These are phyloP conservation scores for Chionographis japonica DNA, from an alignment of 106 monocot genomes.

Conservation along the genomic window DNA sequence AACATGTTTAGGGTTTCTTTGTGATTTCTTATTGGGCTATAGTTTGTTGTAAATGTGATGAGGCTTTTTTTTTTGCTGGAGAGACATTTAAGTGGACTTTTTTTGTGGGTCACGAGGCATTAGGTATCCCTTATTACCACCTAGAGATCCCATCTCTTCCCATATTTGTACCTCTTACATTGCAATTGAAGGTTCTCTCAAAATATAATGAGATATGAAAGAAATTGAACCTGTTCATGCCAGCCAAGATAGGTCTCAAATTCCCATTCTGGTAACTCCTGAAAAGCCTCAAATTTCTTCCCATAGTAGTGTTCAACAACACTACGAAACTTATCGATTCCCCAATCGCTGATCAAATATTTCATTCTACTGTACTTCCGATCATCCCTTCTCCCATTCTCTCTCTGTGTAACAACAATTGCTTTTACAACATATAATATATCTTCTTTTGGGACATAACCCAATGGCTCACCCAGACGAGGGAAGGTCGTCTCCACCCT, in stretches of 20 bases:
- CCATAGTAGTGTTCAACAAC: conserved; percentile 89
- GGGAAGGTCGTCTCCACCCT: conserved; percentile 80
- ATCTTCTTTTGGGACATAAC: conserved; percentile 96
- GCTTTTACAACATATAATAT: conserved; percentile 94
- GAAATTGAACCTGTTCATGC: conserved; percentile 75
- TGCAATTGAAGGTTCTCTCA: too few relatives aligned
- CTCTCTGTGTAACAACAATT: conserved; percentile 92
- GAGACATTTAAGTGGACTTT: too few relatives aligned
- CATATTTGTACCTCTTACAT: too few relatives aligned
- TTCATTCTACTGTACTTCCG: conserved; percentile 91
- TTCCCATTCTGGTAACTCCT: conserved; percentile 81
- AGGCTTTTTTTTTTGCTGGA: too few relatives aligned
- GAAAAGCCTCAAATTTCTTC: conserved; percentile 80
- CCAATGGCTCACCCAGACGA: conserved; percentile 76
- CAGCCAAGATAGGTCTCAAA: conserved; percentile 92
- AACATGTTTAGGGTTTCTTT: too few relatives aligned
- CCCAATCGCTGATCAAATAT: conserved; percentile 90
- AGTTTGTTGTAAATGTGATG: too few relatives aligned
- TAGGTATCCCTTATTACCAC: neutral
- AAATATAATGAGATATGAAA: too few relatives aligned
- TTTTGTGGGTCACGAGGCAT: too few relatives aligned
- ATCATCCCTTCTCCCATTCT: conserved; percentile 92
- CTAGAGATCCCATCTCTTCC: neutral
- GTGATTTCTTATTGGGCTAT: too few relatives aligned
- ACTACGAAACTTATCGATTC: conserved; percentile 81